phyloP scores from a whole-genome alignment of 306 rosid genomes.

The Glycine soja region DNA sequence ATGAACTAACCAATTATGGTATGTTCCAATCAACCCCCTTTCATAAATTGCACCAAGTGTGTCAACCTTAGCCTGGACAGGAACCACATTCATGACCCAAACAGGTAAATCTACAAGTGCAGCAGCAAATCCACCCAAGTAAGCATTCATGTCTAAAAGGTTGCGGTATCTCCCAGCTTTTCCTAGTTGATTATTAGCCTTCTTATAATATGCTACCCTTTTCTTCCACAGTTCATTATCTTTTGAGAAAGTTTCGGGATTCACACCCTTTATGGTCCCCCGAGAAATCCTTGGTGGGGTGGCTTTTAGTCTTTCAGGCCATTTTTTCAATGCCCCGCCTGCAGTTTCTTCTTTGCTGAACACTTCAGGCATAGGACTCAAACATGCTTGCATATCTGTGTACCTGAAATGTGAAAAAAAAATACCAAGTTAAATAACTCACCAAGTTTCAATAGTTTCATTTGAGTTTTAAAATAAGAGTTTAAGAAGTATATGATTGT shows the following conservation, averaged over 20 bases:
- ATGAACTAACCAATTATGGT: constrained; percentile 75
- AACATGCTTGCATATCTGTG: constrained; percentile 73
- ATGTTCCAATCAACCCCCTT: constrained; percentile 81
- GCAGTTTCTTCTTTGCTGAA: constrained; percentile 60
- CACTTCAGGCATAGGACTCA: constrained; percentile 77
- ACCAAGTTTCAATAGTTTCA: neutral
- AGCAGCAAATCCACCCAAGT: constrained; percentile 87
- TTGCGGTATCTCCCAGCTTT: constrained; percentile 76
- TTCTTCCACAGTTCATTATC: constrained; percentile 69
- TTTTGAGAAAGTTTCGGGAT: constrained; percentile 50
- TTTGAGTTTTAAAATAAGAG: no score
- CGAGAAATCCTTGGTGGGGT: constrained; percentile 73
- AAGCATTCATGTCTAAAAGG: constrained; percentile 83
- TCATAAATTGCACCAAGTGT: constrained; percentile 81
- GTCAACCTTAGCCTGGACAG: constrained; percentile 62
- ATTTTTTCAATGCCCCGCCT: constrained; percentile 66
- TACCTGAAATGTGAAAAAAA: constrained; percentile 58
- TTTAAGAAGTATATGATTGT: no score
- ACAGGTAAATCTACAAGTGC: constrained; percentile 66
- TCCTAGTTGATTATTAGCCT: constrained; percentile 60
- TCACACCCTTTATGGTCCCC: constrained; percentile 66
- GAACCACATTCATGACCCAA: constrained; percentile 95
- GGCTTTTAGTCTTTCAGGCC: constrained; percentile 74
- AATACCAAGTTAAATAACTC: no score
- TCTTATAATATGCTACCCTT: constrained; percentile 67